Evolutionary conservation across 2,329 filamentous ascomycete genomes (phyloP).

Genomic region (Periglandula ipomoeae): DNA sequence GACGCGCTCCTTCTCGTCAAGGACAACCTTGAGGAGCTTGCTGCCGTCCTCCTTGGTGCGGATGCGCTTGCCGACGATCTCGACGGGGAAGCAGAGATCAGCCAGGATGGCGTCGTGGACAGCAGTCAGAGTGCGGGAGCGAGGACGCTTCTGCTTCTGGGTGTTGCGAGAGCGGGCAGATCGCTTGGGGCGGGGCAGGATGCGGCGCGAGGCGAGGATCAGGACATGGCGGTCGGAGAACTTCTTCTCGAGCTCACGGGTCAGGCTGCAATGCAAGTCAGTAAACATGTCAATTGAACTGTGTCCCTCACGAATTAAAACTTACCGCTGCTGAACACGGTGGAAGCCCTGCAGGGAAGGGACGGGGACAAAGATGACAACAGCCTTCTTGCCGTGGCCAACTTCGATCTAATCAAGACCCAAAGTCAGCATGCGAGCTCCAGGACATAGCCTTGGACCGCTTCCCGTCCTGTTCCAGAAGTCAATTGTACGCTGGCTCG

Average conservation of each 20-base stretch:
- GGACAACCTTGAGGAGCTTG: constrained; percentile 98
- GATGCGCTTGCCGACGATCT: constrained; percentile 98
- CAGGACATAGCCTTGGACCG: constrained; percentile 63
- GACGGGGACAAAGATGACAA: constrained; percentile 99
- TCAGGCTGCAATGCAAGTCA: constrained; percentile 59
- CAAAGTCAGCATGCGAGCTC: constrained; percentile 69
- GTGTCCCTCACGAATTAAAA: constrained; percentile 11
- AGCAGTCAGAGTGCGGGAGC: constrained; percentile 93
- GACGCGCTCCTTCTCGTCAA: constrained; percentile 99
- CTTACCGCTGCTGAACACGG: constrained; percentile 99
- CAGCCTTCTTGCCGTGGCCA: constrained; percentile 99
- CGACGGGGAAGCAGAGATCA: constrained; percentile 98
- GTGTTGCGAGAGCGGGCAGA: constrained; percentile 92
- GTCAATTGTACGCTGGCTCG: constrained; percentile 30
- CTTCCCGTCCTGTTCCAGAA: constrained; percentile 63
- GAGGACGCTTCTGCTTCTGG: constrained; percentile 97
- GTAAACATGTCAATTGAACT: not conserved
- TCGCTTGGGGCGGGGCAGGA: constrained; percentile 96
- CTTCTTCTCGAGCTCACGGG: constrained; percentile 99
- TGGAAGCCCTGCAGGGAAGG: constrained; percentile 98
- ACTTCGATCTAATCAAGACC: constrained; percentile 87
- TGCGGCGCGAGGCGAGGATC: constrained; percentile 97
- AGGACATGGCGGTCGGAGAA: constrained; percentile 99
- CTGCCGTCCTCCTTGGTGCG: constrained; percentile 97
- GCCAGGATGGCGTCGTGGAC: constrained; percentile 97